Evolutionary conservation across 2,329 filamentous ascomycete species (phyloP), one percentile per base, ranked within the genome.

Genomic region (Helminthosporium solani): DNA sequence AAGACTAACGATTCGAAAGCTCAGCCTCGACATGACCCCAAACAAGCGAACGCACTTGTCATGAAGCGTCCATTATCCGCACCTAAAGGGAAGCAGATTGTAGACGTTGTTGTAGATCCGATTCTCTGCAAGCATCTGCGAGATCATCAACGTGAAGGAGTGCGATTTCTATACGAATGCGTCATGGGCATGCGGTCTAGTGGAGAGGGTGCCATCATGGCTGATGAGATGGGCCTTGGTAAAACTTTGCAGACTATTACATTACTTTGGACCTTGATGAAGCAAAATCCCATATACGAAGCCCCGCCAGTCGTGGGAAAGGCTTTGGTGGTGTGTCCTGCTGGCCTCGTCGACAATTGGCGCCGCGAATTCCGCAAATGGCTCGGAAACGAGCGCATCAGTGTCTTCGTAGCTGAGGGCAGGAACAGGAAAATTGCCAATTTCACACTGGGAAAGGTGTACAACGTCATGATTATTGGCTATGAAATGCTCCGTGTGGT

Each of bases 141-240:
- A 21, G 78, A 81, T 11, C 86, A 89, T 63, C 86, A 89, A 61
- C 77, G 82, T 12, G 81, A 85, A 58, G 86, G 86, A 18, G 83
- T 88, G 0, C 74, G 80, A 40, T 88, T 89, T 57, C 66, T 89
- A 34, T 89, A 89, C 58, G 85, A 88, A 67, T 88, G 85, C 61
- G 82, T 88, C 0, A 88, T 88, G 85, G 85, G 85, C 4, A 79
- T 88, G 76, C 77, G 83, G 33, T 72, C 77, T 33, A 81, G 81
- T 56, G 85, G 85, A 1, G 79, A 85, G 66, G 85, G 85, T 19
- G 85, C 84, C 3, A 83, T 89, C 47, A 72, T 89, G 39, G 86
- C 86, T 1, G 86, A 89, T 61, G 86, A 88, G 56, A 89, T 89
- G 86, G 86, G 86, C 0, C 67, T 89, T 2, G 86, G 86, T 16